A percentile compares a stretch with the other conserved stretches of the same genome.
Conservation (phyloP, 768 basidiomycete genomes). For the Coprinellus aureogranulatus region DNA sequence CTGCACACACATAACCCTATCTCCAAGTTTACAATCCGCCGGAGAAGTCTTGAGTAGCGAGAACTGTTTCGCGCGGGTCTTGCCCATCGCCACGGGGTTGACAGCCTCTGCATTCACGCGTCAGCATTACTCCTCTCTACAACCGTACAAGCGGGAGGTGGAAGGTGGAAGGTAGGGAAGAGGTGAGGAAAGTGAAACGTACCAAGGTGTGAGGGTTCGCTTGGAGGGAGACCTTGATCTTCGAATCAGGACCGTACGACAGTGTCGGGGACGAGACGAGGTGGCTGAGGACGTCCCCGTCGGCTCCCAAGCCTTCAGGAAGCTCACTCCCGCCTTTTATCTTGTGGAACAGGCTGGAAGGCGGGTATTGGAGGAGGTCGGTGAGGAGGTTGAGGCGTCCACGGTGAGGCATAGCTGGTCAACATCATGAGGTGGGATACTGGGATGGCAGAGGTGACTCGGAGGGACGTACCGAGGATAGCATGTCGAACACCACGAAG, state of each 20-base stretch:
- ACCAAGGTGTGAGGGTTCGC: conserved; percentile 83
- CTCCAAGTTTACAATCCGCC: conserved; percentile 52
- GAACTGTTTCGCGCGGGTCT: conserved; percentile 89
- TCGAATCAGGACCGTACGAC: conserved; percentile 46
- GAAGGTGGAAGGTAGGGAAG: conserved; percentile 4
- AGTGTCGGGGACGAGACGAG: conserved; percentile 73
- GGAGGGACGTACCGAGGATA: conserved; percentile 51
- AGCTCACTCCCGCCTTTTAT: conserved; percentile 77
- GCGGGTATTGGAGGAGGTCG: conserved; percentile 66
- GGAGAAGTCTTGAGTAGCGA: conserved; percentile 68
- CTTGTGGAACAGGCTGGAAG: conserved; percentile 78
- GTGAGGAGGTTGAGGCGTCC: conserved; percentile 85
- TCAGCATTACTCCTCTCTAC: too few relatives aligned
- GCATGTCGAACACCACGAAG: conserved; percentile 67
- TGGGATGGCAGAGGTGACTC: neutral
- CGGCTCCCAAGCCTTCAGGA: conserved; percentile 61
- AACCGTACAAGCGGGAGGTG: too few relatives aligned
- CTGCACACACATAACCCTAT: conserved; percentile 83
- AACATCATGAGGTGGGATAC: neutral
- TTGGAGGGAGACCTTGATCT: conserved; percentile 71
- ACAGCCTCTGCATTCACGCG: conserved; percentile 79
- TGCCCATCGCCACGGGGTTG: conserved; percentile 84
- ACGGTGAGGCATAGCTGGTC: conserved; percentile 81
- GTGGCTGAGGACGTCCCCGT: conserved; percentile 89
- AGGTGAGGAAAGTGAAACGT: conserved; percentile 10